Evolutionary conservation across 768 basidiomycete species (phyloP), one percentile per base, ranked within the genome.

Genomic region (Termitomyces sp.): DNA sequence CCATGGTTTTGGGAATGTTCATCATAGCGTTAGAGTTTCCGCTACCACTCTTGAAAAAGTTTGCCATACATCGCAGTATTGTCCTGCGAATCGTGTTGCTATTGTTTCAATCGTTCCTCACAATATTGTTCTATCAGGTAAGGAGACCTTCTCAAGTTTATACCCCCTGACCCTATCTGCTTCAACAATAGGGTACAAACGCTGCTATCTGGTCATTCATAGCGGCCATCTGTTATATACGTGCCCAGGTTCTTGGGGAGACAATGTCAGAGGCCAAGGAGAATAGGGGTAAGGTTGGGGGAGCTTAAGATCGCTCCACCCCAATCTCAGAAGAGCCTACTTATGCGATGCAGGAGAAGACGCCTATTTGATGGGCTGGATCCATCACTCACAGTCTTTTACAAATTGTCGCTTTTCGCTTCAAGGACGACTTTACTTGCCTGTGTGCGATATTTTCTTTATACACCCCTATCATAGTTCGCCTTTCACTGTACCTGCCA

Each of bases 171-270:
- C 27, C 10, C 22, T 30, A 52, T 14, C 50, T 3, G 55, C 44
- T 34, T 37, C 0, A 44, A 46, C 18, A n/a, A 30, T 58, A 95
- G 91, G 93, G 93, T 43, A 89, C 90, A 34, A 93, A 93, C 66
- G 88, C 85, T 27, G 86, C 87, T 13, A 71, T 95, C 50, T 97
- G 85, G 80, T 92, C 90, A 24, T 66, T 91, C 50, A 81, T 93
- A 65, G 88, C 91, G 18, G 77, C 81, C 26, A 61, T 79, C 55
- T 86, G 86, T 66, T 96, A 93, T 65, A 71, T 72, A 14, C 81
- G 86, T 55, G 89, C 91, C 13, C 74, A 85, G 42, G 69, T 79
- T 59, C 77, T 82, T 20, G 89, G 87, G 66, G 93, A 95, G 74
- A 76, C 68, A 54, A 87, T 91, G 76, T 79, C 76, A 55, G 87